phyloP scores from a whole-genome alignment of 164 flowering plant species.

The Saururus chinensis region DNA sequence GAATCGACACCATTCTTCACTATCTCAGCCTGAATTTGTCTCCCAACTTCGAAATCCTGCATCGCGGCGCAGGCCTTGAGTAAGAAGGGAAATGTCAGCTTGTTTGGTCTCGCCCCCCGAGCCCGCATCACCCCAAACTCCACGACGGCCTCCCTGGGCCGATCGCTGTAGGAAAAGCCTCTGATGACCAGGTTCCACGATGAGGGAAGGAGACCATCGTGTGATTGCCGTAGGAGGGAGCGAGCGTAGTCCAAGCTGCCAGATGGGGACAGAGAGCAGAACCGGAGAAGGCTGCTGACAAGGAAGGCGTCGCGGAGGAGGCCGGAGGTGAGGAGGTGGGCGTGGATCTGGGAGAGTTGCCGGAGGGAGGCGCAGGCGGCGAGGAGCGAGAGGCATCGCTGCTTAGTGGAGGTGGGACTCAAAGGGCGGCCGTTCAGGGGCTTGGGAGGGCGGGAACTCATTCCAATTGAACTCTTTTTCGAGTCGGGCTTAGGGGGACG shows the following conservation, averaged over 20 bases:
- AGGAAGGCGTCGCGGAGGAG: conserved; percentile 6
- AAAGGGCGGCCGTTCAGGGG: too few relatives aligned
- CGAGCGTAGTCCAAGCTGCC: conserved; percentile 8
- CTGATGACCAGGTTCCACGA: conserved; percentile 11
- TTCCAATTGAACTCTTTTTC: too few relatives aligned
- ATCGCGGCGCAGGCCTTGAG: conserved; percentile 9
- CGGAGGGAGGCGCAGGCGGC: conserved; percentile 6
- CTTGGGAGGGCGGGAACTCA: too few relatives aligned
- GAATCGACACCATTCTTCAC: conserved; percentile 5
- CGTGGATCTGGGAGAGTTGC: conserved; percentile 9
- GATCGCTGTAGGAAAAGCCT: conserved; percentile 1
- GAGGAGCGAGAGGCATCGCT: conserved; percentile 6
- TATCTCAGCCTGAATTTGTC: conserved; percentile 6
- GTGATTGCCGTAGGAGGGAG: background rate
- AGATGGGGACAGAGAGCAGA: conserved; percentile 7
- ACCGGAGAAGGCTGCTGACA: conserved; percentile 2
- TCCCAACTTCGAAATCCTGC: conserved; percentile 2
- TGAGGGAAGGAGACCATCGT: conserved; percentile 2
- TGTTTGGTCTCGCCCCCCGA: conserved; percentile 1
- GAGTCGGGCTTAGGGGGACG: too few relatives aligned
- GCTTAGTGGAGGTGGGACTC: conserved; percentile 4
- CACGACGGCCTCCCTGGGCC: conserved; percentile 1
- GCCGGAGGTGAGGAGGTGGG: conserved; percentile 9
- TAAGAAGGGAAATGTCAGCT: conserved; percentile 12
- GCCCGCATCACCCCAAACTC: conserved; percentile 1